These are phyloP conservation scores for Tulasnella sp. DNA, from an alignment of 768 basidiomycete genomes.

Conservation along the genomic window DNA sequence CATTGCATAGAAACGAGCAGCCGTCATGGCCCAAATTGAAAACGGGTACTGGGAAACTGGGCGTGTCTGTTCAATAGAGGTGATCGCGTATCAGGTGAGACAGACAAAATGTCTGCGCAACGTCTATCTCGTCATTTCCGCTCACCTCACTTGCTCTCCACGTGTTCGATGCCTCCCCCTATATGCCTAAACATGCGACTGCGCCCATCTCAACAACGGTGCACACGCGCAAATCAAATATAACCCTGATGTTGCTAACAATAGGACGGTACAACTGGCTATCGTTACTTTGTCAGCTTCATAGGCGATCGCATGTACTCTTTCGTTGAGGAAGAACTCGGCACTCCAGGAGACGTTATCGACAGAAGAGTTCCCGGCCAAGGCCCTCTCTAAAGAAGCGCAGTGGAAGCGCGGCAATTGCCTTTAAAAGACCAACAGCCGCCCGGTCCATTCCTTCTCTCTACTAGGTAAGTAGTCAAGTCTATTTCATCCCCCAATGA, in stretches of 20 bases:
- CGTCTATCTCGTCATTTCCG: conserved; percentile 1
- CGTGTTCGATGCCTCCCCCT: too few relatives aligned
- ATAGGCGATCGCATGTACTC: conserved; percentile 9
- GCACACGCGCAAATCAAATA: not conserved
- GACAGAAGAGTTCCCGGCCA: conserved; percentile 9
- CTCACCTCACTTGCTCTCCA: conserved; percentile 6
- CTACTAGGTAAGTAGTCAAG: too few relatives aligned
- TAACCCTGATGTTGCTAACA: not conserved
- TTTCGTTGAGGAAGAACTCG: conserved; percentile 13
- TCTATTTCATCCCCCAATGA: too few relatives aligned
- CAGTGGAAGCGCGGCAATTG: not conserved
- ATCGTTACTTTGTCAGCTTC: conserved; percentile 6
- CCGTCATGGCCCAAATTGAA: conserved; percentile 13
- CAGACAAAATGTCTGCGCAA: not conserved
- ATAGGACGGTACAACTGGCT: conserved; percentile 5
- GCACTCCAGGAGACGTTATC: conserved; percentile 6
- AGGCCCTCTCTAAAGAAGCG: not conserved
- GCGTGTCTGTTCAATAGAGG: conserved; percentile 2
- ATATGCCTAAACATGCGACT: too few relatives aligned
- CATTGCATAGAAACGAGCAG: not conserved
- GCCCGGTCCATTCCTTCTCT: too few relatives aligned
- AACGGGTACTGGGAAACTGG: conserved; percentile 15
- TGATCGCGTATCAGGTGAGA: not conserved
- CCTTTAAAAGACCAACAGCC: too few relatives aligned
- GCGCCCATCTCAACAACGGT: too few relatives aligned